phyloP scores from a whole-genome alignment of 768 basidiomycete species.

The Termitomyces sp. region DNA sequence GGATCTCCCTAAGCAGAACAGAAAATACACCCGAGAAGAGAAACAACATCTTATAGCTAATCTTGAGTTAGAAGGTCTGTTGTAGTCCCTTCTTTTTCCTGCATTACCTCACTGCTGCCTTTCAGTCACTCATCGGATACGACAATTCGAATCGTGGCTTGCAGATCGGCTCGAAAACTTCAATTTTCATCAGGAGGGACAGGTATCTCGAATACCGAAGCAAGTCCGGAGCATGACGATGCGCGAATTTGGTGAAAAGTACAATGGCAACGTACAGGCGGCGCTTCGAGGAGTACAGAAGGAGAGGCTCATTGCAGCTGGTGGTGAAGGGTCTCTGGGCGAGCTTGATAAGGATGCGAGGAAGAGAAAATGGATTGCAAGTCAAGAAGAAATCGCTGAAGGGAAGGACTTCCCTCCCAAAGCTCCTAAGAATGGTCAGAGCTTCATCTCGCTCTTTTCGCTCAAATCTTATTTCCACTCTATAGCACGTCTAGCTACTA shows the following conservation, averaged over 20 bases:
- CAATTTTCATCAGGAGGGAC: constrained; percentile 70
- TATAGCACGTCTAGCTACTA: constrained; percentile 40
- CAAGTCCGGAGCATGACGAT: constrained; percentile 70
- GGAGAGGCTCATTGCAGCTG: constrained; percentile 52
- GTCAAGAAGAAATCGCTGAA: constrained; percentile 48
- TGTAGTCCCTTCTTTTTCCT: not conserved
- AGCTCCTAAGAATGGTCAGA: constrained; percentile 59
- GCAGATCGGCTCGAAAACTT: constrained; percentile 72
- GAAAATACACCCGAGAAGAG: constrained; percentile 58
- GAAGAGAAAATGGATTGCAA: constrained; percentile 76
- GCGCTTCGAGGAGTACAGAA: constrained; percentile 67
- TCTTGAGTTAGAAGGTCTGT: constrained; percentile 74
- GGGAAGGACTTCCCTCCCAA: constrained; percentile 33
- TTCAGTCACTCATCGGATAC: constrained; percentile 69
- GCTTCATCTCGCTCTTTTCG: not conserved
- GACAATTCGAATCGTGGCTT: constrained; percentile 75
- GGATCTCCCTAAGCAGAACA: constrained; percentile 27
- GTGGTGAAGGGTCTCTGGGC: constrained; percentile 44
- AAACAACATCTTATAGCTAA: constrained; percentile 74
- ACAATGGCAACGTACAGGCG: constrained; percentile 71
- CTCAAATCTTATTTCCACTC: constrained; percentile 15
- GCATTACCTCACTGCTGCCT: not conserved
- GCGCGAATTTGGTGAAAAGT: constrained; percentile 76
- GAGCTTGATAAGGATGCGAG: constrained; percentile 66
- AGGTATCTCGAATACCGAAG: constrained; percentile 71